Evolutionary conservation across 2,329 filamentous ascomycete species (phyloP).

Genomic region (Penicillium italicum): DNA sequence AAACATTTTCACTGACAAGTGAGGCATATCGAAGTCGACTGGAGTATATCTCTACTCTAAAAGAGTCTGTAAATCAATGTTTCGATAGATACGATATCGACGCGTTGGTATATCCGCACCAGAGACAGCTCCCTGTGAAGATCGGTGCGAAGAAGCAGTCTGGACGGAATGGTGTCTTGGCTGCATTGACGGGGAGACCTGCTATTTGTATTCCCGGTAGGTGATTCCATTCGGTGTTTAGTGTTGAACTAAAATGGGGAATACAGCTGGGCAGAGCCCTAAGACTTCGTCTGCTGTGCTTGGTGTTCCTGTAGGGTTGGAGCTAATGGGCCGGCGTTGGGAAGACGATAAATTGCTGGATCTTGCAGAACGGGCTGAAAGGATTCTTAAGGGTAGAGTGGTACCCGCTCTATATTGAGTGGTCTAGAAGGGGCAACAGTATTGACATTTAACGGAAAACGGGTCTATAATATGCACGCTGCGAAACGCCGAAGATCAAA

Average conservation of each 20-base stretch:
- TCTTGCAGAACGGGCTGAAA: slow-evolving; percentile 53
- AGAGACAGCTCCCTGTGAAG: slow-evolving; percentile 60
- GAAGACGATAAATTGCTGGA: slow-evolving; percentile 53
- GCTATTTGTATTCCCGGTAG: slow-evolving; percentile 46
- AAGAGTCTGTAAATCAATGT: slow-evolving; percentile 48
- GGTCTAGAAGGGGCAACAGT: background rate
- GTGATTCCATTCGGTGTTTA: slow-evolving; percentile 25
- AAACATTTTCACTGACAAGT: slow-evolving; percentile 52
- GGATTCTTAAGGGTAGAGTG: slow-evolving; percentile 45
- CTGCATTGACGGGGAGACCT: slow-evolving; percentile 52
- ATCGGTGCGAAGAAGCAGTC: slow-evolving; percentile 55
- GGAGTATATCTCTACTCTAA: slow-evolving; percentile 52
- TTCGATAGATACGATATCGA: slow-evolving; percentile 52
- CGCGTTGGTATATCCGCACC: slow-evolving; percentile 62
- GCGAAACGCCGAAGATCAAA: slow-evolving; percentile 1
- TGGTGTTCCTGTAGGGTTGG: slow-evolving; percentile 63
- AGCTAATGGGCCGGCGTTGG: slow-evolving; percentile 58
- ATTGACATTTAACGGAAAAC: background rate
- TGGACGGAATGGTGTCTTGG: slow-evolving; percentile 58
- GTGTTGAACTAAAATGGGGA: background rate
- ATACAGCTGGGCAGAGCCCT: slow-evolving; percentile 47
- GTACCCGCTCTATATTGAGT: slow-evolving; percentile 34
- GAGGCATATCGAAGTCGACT: slow-evolving; percentile 49
- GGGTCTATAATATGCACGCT: slow-evolving; percentile 8
- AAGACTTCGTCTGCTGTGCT: slow-evolving; percentile 49